Evolutionary conservation across 768 basidiomycete species (phyloP), one percentile per base, ranked within the genome.

Genomic region (Pulveroboletus sp.): DNA sequence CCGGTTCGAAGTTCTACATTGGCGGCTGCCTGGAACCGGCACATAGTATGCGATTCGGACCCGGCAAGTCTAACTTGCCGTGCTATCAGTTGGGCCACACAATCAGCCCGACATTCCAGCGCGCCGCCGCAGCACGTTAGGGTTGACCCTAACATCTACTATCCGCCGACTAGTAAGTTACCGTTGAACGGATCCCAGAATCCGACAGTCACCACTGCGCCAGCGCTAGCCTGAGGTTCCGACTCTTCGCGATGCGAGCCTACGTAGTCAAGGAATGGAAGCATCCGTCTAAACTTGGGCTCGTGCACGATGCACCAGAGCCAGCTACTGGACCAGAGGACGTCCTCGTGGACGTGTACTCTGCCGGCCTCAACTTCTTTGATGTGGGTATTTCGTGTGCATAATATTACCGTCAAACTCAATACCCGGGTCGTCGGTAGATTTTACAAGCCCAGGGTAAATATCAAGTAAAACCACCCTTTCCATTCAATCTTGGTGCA

Each of bases 391-490:
- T 45, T 17, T 42, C 24, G 26, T 36, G 11, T 41, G 63, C 53
- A 53, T 71, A 12, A 12, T 42, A 17, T n/a, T 22, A 22, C 2
- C 23, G 30, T 17, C 17, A 1, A 12, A 40, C 49, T 38, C 16
- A 53, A 3, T 45, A 17, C 54, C 48, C 29, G n/a, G n/a, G n/a
- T 40, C 36, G 37, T 31, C 36, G 27, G 17, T 53, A 89, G 82
- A 90, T 92, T 55, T 71, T 95, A 23, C 91, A 93, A 71, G 73
- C 83, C 0, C 90, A 93, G 68, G 93, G 93, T 41, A 93, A 89
- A 72, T 88, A 95, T 64, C 93, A 95, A 62, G 67, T 69, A 46
- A 85, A 93, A 62, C 91, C 89, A 0, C 79, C 88, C 0, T 75
- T 91, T 32, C 94, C 94, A 1, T 96, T 94, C 69, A 76, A 82